Percentiles rank a stretch among this genome's conserved stretches.
phyloP scores from a whole-genome alignment of 805 yeast species.

The Candida quercuum region DNA sequence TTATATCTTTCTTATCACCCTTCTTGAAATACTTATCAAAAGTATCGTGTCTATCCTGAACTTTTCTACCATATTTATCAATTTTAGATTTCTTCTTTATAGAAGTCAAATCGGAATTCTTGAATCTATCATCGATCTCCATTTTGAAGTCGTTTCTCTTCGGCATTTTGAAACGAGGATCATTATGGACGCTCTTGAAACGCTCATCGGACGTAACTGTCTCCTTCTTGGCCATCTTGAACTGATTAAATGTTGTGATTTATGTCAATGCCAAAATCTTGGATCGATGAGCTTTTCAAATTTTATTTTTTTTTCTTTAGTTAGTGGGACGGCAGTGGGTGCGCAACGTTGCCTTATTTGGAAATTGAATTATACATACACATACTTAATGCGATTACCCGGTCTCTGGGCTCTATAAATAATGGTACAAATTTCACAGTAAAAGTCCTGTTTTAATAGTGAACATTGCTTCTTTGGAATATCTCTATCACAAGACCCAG shows the following conservation, averaged over 20 bases:
- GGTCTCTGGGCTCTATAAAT: too few relatives aligned
- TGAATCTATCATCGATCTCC: constrained; percentile 82
- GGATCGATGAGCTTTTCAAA: constrained; percentile 7
- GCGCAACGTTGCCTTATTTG: too few relatives aligned
- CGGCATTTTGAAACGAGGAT: constrained; percentile 83
- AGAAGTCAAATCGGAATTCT: constrained; percentile 53
- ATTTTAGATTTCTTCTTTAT: constrained; percentile 53
- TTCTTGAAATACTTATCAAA: constrained; percentile 28
- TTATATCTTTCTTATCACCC: constrained; percentile 26
- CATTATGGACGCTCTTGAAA: constrained; percentile 72
- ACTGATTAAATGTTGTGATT: background rate
- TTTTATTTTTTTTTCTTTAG: background rate
- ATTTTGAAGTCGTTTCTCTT: constrained; percentile 65
- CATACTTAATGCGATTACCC: too few relatives aligned
- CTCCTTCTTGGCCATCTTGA: constrained; percentile 2
- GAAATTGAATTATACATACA: too few relatives aligned
- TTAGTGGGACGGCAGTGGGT: too few relatives aligned
- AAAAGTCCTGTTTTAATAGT: too few relatives aligned
- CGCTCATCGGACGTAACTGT: constrained; percentile 58
- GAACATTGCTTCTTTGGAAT: too few relatives aligned
- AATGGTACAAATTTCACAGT: too few relatives aligned
- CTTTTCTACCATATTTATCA: constrained; percentile 83
- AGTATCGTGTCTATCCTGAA: constrained; percentile 37
- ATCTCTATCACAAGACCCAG: too few relatives aligned
- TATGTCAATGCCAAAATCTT: background rate